Evolutionary conservation across 257 asterid genomes (phyloP).

Genomic region (Solanum megistacrolobum): DNA sequence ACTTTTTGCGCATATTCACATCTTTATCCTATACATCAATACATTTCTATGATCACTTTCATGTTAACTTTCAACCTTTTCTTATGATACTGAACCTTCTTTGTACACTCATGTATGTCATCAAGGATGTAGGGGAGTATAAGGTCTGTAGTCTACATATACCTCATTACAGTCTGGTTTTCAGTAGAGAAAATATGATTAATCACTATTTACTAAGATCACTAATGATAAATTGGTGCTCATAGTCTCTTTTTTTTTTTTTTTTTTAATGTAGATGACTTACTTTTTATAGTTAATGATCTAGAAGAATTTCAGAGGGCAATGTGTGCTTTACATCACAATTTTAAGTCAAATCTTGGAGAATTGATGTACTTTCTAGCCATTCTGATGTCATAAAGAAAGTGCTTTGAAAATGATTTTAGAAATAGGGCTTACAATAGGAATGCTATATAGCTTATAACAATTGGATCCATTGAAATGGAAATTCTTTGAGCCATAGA

Average conservation of each 20-base stretch:
- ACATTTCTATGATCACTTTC: not conserved
- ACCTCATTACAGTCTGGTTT: no score
- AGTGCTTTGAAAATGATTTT: not conserved
- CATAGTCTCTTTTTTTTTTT: no score
- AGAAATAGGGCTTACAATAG: not conserved
- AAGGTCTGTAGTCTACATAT: no score
- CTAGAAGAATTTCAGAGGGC: not conserved
- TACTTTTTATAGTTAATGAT: no score
- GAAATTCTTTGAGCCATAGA: not conserved
- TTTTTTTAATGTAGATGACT: no score
- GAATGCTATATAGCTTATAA: not conserved
- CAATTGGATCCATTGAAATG: not conserved
- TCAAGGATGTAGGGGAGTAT: no score
- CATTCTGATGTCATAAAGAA: not conserved
- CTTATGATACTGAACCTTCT: no score
- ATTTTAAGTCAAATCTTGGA: not conserved
- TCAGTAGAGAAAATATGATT: no score
- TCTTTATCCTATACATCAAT: not conserved
- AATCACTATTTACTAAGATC: no score
- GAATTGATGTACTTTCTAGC: not conserved
- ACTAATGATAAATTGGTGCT: no score
- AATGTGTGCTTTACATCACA: not conserved
- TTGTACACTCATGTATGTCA: no score
- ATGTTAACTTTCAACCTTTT: no score
- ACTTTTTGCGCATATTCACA: not conserved